Percentiles rank a stretch among this genome's conserved stretches.
phyloP scores from a whole-genome alignment of 805 yeast genomes.

The Candida nemodendra region DNA sequence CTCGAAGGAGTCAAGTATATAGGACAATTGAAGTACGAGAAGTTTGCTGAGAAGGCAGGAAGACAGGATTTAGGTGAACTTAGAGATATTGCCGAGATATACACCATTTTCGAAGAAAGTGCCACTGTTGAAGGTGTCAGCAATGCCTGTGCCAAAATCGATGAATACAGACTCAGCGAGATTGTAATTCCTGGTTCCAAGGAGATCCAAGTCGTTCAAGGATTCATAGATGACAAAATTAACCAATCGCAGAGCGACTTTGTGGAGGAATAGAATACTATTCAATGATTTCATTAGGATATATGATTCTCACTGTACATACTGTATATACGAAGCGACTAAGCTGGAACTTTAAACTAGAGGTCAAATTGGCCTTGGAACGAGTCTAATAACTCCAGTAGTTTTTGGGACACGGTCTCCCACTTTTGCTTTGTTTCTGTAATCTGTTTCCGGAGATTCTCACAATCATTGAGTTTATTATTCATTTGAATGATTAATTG shows the following conservation, averaged over 20 bases:
- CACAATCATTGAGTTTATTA: constrained; percentile 27
- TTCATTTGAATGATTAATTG: constrained; percentile 23
- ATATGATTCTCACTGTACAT: neutral
- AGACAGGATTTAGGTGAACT: constrained; percentile 45
- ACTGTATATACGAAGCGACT: constrained; percentile 5
- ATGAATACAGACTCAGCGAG: constrained; percentile 33
- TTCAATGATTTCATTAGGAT: neutral
- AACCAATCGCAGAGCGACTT: constrained; percentile 21
- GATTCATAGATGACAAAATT: constrained; percentile 33
- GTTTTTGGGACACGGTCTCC: constrained; percentile 22
- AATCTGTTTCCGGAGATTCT: constrained; percentile 19
- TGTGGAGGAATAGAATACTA: constrained; percentile 9
- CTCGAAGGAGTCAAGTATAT: constrained; percentile 66
- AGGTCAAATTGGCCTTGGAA: constrained; percentile 9
- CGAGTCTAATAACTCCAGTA: constrained; percentile 11
- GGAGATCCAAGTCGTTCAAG: constrained; percentile 36
- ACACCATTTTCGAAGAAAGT: constrained; percentile 37
- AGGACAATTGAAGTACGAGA: constrained; percentile 64
- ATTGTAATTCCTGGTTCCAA: constrained; percentile 34
- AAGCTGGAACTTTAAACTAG: constrained; percentile 1
- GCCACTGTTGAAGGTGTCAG: constrained; percentile 36
- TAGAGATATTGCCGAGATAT: constrained; percentile 36
- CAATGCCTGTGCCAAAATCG: constrained; percentile 34
- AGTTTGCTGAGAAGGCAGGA: constrained; percentile 37
- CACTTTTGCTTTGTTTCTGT: constrained; percentile 23